A percentile compares a stretch with the other conserved stretches of the same genome.
phyloP scores from a whole-genome alignment of 164 flowering plant genomes.

The Malania oleifera region DNA sequence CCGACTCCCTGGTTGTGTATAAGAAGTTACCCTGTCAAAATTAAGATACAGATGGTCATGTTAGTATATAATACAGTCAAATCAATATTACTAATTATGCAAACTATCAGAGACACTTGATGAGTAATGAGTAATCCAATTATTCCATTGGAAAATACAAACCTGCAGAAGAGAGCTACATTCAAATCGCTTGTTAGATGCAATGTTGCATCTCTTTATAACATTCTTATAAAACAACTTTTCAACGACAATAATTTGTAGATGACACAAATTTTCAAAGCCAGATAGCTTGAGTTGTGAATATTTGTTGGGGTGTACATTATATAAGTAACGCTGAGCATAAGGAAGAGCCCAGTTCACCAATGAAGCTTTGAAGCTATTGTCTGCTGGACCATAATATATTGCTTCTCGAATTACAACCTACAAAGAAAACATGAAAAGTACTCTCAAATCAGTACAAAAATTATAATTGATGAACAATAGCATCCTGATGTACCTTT shows the following conservation, averaged over 20 bases:
- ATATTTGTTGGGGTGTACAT: conserved; percentile 53
- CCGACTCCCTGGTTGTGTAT: conserved; percentile 55
- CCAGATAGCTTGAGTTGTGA: conserved; percentile 44
- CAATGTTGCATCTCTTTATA: conserved; percentile 37
- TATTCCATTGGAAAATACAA: conserved; percentile 5
- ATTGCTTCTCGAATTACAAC: conserved; percentile 77
- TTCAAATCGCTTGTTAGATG: conserved; percentile 50
- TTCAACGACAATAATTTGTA: conserved; percentile 61
- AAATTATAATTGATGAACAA: too few relatives aligned
- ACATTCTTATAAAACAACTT: conserved; percentile 60
- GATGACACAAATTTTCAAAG: conserved; percentile 30
- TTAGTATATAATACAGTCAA: not conserved
- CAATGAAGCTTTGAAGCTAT: conserved; percentile 41
- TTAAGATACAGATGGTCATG: not conserved
- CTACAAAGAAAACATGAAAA: conserved; percentile 26
- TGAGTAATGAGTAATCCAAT: not conserved
- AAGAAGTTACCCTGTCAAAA: conserved; percentile 54
- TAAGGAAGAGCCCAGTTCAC: conserved; percentile 87
- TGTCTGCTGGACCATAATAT: conserved; percentile 46
- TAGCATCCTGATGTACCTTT: too few relatives aligned
- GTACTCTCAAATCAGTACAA: not conserved
- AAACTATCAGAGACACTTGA: too few relatives aligned
- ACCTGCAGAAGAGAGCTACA: conserved; percentile 82
- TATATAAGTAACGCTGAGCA: conserved; percentile 77
- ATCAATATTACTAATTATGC: not conserved